Evolutionary conservation across 805 yeast genomes (phyloP).

Genomic region (Komagataella ulmi): DNA sequence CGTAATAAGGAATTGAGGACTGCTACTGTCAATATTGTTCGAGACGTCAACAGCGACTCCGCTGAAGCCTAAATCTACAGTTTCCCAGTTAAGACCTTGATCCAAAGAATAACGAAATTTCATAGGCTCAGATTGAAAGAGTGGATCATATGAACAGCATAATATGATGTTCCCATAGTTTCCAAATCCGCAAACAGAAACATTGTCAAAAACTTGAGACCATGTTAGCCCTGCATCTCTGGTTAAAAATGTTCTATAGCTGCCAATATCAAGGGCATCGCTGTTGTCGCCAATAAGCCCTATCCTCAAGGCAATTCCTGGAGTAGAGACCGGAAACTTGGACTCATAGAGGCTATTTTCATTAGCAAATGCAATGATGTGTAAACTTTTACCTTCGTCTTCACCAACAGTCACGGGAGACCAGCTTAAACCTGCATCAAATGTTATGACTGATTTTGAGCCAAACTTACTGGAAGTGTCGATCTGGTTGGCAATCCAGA

Average conservation of each 20-base stretch:
- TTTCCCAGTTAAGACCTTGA: not conserved
- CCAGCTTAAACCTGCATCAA: constrained; percentile 46
- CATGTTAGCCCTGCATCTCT: constrained; percentile 72
- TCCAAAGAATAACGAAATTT: not conserved
- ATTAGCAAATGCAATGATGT: not conserved
- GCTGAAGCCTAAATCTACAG: not conserved
- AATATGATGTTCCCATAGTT: constrained; percentile 67
- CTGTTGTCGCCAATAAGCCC: not conserved
- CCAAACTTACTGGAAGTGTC: constrained; percentile 15
- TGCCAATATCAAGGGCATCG: constrained; percentile 17
- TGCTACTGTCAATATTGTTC: constrained; percentile 41
- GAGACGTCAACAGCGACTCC: not conserved
- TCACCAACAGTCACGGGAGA: constrained; percentile 27
- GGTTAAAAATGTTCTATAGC: constrained; percentile 41
- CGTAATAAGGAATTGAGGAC: constrained; percentile 37
- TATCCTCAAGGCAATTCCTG: not conserved
- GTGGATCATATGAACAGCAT: constrained; percentile 43
- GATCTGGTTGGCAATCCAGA: constrained; percentile 37
- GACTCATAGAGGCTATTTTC: not conserved
- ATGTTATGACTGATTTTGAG: constrained; percentile 24
- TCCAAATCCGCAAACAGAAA: constrained; percentile 48
- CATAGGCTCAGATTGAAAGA: constrained; percentile 9
- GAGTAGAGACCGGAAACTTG: not conserved
- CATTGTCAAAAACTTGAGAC: constrained; percentile 38
- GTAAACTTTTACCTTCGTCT: constrained; percentile 20